Base-by-base conservation (phyloP, 352 stramenopile genomes). In the Thraustochytrium striatum region DNA sequence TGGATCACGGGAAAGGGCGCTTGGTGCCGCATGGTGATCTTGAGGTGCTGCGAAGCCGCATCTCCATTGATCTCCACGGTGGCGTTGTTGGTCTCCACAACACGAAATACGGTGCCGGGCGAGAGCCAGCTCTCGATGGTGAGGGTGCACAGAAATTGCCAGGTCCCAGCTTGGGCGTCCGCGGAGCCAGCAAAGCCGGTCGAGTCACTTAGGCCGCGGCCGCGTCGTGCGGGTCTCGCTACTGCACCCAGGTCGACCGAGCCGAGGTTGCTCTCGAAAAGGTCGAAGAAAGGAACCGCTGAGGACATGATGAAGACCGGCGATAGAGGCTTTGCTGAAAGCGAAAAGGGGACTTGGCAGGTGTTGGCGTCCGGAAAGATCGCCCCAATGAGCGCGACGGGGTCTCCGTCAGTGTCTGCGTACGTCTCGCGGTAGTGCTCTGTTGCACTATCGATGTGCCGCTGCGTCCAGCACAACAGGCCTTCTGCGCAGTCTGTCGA, bases 401-500 rank as follows among this genome's bases (percentile, higher is more conserved):
- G 9, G 11, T 75, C 65, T 0, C 13, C 25, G 39, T 61, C 50
- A n/a, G 21, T 30, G 8, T 44, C 35, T 39, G 25, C 16, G 19
- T 41, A 47, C 36, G 43, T n/a, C 5, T 11, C 19, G 21, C 38
- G 3, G 39, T 75, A 75, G 50, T 75, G 65, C 19, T 75, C 21
- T 35, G 61, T 3, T 5, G 65, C 65, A n/a, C 11, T 43, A 8
- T 72, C n/a, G 11, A 35, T 28, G 30, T 38, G 43, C 28, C 16
- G 7, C 5, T 62, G 2, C 11, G 28, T 75, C 65, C 65, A 80
- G 47, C 70, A 80, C 1, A 81, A 80, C n/a, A 80, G 57, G 25
- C 70, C 70, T 61, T 21, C 19, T 5, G 16, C 38, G 43, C 70
- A 80, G 28, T 80, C 70, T 11, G n/a, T 57, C 9, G 36, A 28